phyloP scores from a whole-genome alignment of 306 rosid species.

The Comarum palustre region DNA sequence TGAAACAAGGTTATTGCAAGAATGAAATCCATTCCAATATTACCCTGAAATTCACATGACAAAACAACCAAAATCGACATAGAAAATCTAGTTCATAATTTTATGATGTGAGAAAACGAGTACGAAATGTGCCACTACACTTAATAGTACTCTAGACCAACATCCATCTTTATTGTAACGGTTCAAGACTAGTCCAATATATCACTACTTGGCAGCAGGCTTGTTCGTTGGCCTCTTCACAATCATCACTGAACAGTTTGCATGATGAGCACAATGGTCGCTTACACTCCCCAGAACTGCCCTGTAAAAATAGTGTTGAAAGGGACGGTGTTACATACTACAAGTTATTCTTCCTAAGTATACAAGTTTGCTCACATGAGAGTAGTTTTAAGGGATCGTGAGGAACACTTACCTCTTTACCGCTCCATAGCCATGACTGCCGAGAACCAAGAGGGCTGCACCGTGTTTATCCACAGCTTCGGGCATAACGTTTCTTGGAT shows the following conservation, averaged over 20 bases:
- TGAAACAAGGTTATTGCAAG: neutral
- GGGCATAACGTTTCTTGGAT: conserved; percentile 33
- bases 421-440: conserved; percentile 40
- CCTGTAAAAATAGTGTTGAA: conserved; percentile 11
- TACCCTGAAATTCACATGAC: neutral
- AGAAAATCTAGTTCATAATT: neutral
- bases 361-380: too few relatives aligned
- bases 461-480: conserved; percentile 29
- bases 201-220: conserved; percentile 4
- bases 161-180: neutral
- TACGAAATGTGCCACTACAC: neutral
- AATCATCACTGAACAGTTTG: conserved; percentile 31
- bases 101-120: neutral
- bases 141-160: neutral
- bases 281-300: conserved; percentile 37
- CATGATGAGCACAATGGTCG: conserved; percentile 37
- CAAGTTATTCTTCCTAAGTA: neutral
- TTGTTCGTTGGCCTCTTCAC: conserved; percentile 24
- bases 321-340: neutral
- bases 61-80: neutral
- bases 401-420: conserved; percentile 28
- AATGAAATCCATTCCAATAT: neutral
- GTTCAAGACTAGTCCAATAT: neutral
- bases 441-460: conserved; percentile 35
- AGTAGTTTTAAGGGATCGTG: too few relatives aligned